Percentiles rank a stretch among this genome's conserved stretches.
Evolutionary conservation across 345 rosid species (phyloP).

Genomic region (Reutealis trisperma): DNA sequence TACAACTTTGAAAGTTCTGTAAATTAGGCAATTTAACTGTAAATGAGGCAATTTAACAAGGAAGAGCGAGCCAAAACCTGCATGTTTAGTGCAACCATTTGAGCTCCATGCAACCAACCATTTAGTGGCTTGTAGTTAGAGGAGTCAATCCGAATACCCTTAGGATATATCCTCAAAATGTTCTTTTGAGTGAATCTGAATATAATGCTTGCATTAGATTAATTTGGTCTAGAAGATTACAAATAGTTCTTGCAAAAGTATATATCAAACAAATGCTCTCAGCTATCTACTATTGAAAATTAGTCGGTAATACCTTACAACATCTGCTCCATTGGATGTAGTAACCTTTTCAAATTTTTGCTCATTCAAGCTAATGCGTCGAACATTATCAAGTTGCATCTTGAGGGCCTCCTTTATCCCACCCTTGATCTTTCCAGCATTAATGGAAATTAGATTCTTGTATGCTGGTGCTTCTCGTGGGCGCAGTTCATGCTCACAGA

Average conservation of each 20-base stretch:
- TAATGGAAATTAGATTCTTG: conserved; percentile 33
- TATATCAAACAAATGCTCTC: too few species aligned
- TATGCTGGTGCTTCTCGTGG: conserved; percentile 19
- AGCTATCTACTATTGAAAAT: neutral
- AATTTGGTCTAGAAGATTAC: neutral
- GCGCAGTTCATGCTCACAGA: neutral
- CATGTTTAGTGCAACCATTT: conserved; percentile 37
- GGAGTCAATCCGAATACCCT: conserved; percentile 56
- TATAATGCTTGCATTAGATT: conserved; percentile 12
- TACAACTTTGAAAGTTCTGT: neutral
- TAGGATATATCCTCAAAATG: conserved; percentile 56
- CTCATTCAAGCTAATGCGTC: conserved; percentile 40
- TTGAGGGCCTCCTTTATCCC: conserved; percentile 28
- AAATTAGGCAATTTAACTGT: neutral
- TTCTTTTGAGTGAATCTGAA: conserved; percentile 46
- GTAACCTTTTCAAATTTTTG: conserved; percentile 32
- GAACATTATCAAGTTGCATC: conserved; percentile 24
- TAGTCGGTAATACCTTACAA: conserved; percentile 22
- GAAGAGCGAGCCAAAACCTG: conserved; percentile 16
- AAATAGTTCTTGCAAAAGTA: neutral
- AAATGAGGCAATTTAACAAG: neutral
- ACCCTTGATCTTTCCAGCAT: conserved; percentile 38
- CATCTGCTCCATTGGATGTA: conserved; percentile 20
- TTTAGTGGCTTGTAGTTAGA: conserved; percentile 60
- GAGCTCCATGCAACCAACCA: conserved; percentile 40